Evolutionary conservation across 2,329 filamentous ascomycete genomes (phyloP).

Genomic region (Penicillium sp.): DNA sequence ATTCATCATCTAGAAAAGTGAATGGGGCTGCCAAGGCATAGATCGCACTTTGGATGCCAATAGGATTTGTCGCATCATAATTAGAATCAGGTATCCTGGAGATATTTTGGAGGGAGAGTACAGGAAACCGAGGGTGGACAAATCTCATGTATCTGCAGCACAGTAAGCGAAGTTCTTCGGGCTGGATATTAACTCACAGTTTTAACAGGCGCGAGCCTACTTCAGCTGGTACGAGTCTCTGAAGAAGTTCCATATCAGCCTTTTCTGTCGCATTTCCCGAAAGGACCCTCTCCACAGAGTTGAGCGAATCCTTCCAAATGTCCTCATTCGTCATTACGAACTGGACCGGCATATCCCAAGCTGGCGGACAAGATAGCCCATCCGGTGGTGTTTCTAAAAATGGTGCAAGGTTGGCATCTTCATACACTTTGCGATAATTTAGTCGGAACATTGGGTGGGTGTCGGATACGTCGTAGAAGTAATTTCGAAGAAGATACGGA

Average conservation of each 20-base stretch:
- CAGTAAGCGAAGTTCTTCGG: background rate
- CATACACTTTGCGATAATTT: constrained; percentile 2
- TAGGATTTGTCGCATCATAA: background rate
- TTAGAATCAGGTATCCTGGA: background rate
- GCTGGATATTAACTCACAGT: background rate
- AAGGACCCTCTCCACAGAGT: background rate
- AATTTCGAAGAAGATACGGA: constrained; percentile 6
- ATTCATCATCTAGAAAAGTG: background rate
- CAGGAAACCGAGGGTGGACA: constrained; percentile 4
- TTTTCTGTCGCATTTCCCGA: background rate
- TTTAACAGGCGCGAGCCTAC: background rate
- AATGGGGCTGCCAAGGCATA: constrained; percentile 1
- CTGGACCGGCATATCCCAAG: background rate
- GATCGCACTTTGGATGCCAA: background rate
- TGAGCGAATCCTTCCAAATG: constrained; percentile 3
- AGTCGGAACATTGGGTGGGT: constrained; percentile 3
- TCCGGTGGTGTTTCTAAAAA: background rate
- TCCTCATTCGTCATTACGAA: constrained; percentile 5
- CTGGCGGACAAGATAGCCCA: background rate
- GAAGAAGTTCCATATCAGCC: background rate
- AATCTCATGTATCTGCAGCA: constrained; percentile 1
- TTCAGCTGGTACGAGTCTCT: constrained; percentile 1
- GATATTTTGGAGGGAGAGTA: background rate
- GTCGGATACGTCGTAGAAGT: background rate
- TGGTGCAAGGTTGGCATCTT: background rate